Conservation (phyloP, 106 monocot genomes). For the Agapanthus africanus region DNA sequence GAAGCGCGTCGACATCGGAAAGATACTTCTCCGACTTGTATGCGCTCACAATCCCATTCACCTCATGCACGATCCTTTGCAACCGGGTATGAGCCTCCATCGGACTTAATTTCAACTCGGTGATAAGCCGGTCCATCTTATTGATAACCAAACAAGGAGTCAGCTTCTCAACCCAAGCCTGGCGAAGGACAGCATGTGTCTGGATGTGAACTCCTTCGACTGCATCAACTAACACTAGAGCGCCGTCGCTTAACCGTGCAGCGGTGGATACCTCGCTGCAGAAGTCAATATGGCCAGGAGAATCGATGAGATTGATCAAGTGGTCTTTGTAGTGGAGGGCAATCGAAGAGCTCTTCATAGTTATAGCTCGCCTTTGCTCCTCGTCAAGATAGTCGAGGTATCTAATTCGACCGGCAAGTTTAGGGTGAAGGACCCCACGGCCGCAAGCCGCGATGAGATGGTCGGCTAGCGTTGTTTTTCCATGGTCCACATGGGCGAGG, state of each 20-base stretch:
- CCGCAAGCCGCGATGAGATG: conserved; percentile 82
- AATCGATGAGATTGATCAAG: conserved; percentile 83
- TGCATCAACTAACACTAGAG: conserved; percentile 72
- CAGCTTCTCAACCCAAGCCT: conserved; percentile 83
- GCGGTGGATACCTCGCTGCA: conserved; percentile 95
- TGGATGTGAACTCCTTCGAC: conserved; percentile 97
- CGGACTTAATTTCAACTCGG: conserved; percentile 68
- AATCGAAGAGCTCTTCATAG: conserved; percentile 91
- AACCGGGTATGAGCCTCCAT: conserved; percentile 69
- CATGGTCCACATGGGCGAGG: conserved; percentile 96
- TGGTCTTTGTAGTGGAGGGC: conserved; percentile 36
- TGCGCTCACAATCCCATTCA: conserved; percentile 71
- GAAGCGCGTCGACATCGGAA: conserved; percentile 75
- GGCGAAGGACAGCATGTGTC: conserved; percentile 87
- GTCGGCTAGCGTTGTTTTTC: conserved; percentile 94
- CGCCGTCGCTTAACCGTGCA: conserved; percentile 76
- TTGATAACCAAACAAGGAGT: conserved; percentile 84
- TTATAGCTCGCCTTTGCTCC: conserved; percentile 83
- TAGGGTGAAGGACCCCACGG: conserved; percentile 78
- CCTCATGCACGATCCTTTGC: conserved; percentile 69
- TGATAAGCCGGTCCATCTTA: conserved; percentile 87
- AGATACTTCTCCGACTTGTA: conserved; percentile 86
- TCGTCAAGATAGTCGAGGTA: conserved; percentile 93
- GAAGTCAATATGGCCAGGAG: conserved; percentile 97
- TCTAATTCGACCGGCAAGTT: conserved; percentile 65